phyloP scores from a whole-genome alignment of 2,329 filamentous ascomycete species.

The Diaporthe ilicicola region DNA sequence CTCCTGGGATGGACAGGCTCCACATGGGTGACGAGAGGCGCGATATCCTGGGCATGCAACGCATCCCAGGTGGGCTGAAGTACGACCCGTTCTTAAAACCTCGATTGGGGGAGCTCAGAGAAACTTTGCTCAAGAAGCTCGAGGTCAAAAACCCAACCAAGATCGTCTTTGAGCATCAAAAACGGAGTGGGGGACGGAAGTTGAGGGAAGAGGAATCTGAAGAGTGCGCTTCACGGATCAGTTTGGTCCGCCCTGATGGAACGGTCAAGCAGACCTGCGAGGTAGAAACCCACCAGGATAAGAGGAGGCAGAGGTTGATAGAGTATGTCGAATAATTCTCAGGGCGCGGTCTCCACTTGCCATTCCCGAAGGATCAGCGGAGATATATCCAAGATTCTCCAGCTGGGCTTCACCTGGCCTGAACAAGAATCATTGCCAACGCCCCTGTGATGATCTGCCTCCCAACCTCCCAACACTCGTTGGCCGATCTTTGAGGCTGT shows the following conservation, averaged over 20 bases:
- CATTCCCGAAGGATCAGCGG: not conserved
- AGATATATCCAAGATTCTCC: too few relatives aligned
- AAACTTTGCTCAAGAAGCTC: not conserved
- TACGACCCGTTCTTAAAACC: constrained; percentile 33
- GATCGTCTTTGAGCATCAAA: constrained; percentile 12
- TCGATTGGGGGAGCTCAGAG: not conserved
- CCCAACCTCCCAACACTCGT: not conserved
- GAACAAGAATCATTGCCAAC: not conserved
- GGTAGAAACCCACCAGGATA: not conserved
- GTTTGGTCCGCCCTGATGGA: not conserved
- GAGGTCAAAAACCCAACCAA: not conserved
- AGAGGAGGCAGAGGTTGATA: not conserved
- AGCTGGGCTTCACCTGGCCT: not conserved
- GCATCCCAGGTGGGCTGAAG: constrained; percentile 48
- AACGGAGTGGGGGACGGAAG: not conserved
- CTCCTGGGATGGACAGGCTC: constrained; percentile 46
- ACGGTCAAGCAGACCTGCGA: not conserved
- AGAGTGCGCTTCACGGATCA: not conserved
- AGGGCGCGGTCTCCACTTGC: not conserved
- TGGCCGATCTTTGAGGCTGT: not conserved
- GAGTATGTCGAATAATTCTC: not conserved
- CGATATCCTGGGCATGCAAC: constrained; percentile 51
- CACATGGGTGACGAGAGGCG: constrained; percentile 53
- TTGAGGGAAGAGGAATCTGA: constrained; percentile 17
- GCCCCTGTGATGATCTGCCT: not conserved